Percentiles rank a stretch among this genome's conserved stretches.
Evolutionary conservation across 768 basidiomycete genomes (phyloP).

Genomic region (Lactarius sp.): DNA sequence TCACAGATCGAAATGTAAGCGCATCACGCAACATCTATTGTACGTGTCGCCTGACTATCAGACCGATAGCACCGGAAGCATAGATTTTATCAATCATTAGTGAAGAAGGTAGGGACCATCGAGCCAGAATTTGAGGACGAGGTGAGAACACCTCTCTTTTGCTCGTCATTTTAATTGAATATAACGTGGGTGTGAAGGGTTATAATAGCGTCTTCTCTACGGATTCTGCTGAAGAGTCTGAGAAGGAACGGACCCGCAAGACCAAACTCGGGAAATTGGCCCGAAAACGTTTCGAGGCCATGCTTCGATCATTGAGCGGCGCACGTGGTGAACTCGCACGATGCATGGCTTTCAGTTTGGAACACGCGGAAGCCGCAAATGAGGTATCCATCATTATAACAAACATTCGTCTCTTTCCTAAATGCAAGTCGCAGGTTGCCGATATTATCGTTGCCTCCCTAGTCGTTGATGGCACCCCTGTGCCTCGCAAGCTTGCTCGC

Average conservation of each 20-base stretch:
- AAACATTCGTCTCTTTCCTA: not conserved
- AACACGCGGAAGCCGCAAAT: conserved; percentile 92
- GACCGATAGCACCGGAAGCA: conserved; percentile 59
- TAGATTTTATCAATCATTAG: conserved; percentile 63
- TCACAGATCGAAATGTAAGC: conserved; percentile 34
- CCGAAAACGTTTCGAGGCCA: conserved; percentile 79
- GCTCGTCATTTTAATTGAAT: not conserved
- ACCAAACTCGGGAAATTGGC: conserved; percentile 74
- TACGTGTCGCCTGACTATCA: not conserved
- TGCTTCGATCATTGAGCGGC: conserved; percentile 83
- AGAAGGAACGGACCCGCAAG: conserved; percentile 76
- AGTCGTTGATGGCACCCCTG: conserved; percentile 85
- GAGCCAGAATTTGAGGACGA: conserved; percentile 82
- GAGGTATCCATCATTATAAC: conserved; percentile 51
- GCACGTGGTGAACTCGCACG: conserved; percentile 87
- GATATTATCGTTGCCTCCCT: conserved; percentile 89
- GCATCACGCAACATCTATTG: conserved; percentile 29
- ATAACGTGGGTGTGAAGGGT: conserved; percentile 44
- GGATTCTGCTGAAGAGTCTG: conserved; percentile 92
- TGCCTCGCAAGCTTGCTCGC: conserved; percentile 95
- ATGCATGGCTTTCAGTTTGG: conserved; percentile 96
- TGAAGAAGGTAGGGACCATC: conserved; percentile 49
- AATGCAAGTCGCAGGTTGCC: conserved; percentile 52
- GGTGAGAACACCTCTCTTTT: conserved; percentile 32
- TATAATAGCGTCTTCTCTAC: conserved; percentile 87